Evolutionary conservation across 2,329 filamentous ascomycete genomes (phyloP), one percentile per base, ranked within the genome.

Genomic region (Colletotrichum navitas): DNA sequence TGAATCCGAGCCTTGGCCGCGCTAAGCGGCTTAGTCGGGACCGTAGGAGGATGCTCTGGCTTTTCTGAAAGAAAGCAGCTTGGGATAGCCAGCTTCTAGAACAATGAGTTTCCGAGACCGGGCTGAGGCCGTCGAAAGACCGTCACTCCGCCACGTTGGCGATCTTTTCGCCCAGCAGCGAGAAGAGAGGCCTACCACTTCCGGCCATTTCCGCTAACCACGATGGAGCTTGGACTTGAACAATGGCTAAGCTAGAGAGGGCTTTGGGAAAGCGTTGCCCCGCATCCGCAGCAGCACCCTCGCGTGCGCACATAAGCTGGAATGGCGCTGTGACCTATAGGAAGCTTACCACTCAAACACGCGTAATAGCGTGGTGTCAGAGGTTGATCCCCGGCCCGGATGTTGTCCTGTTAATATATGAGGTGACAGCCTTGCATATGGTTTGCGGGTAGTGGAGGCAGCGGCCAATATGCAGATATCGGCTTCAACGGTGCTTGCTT

Each of bases 401-500:
- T 62, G 43, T 29, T 41, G 63, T 55, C 18, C 47, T 29, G 34
- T 34, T 66, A 34, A 32, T 47, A 32, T 18, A 18, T 34, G 8
- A 14, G 56, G 11, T n/a, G 10, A 47, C 12, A 18, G 61, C 47
- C 34, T 36, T 29, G 36, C 60, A 63, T 43, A 52, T 52, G 26
- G 59, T 14, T 16, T 34, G 21, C 43, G 29, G 43, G 29, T n/a
- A 18, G 49, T 59, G 52, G 58, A 70, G 34, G 63, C 54, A 51
- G 34, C n/a, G 47, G 34, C 52, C 68, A 29, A 24, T 47, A 36
- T 47, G 21, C 47, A 16, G 41, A 24, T 29, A 51, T 43, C 51
- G 41, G 58, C 51, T 26, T 39, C 32, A 71, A 71, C 68, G 68
- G 68, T 63, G 65, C 59, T 63, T 59, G 58, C 68, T 71, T 62